Base-by-base conservation (phyloP, 768 basidiomycete genomes). In the Tubosaeta sp. region DNA sequence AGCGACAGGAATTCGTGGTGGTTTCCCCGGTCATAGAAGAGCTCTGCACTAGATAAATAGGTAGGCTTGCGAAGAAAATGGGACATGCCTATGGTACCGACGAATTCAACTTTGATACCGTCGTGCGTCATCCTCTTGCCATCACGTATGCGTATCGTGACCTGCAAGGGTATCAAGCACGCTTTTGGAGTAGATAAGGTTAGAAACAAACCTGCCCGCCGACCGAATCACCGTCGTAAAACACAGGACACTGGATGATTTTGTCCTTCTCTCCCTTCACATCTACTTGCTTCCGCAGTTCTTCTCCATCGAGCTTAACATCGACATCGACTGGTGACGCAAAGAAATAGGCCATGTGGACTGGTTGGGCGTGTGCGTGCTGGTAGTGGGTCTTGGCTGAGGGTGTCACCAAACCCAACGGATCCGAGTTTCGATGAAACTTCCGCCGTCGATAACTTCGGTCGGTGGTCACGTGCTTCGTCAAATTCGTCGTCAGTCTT, bases 11-110 rank as follows among this genome's bases (percentile, higher is more conserved):
- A 98, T 67, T 98, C 96, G 68, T 97, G 94, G 66, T 98, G 95
- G 68, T 97, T 95, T 2, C 95, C 94, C 19, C 94, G 78, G 75
- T 98, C 95, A 64, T 97, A 98, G 76, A 98, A 98, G 21, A 97
- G 77, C 62, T 90, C 87, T 46, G 24, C 35, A 10, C 10, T 10
- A 14, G 27, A 42, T 24, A n/a, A 13, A 29, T 56, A 54, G 30
- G 46, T 25, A 47, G 22, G 38, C 13, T 11, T 25, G 29, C 1
- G 31, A 29, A 50, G n/a, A 44, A 46, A 46, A 3, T 11, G 4
- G n/a, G 32, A 69, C 86, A 36, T 56, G 87, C 95, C 95, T 63
- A 97, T 98, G 62, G 86, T 91, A 27, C 96, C 94, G 24, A 94
- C 87, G 63, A 99, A 94, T 71, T 98, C 94, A 39, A 99, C 90